phyloP scores from a whole-genome alignment of 2,329 filamentous ascomycete genomes.

The Paecilomyces formosus region DNA sequence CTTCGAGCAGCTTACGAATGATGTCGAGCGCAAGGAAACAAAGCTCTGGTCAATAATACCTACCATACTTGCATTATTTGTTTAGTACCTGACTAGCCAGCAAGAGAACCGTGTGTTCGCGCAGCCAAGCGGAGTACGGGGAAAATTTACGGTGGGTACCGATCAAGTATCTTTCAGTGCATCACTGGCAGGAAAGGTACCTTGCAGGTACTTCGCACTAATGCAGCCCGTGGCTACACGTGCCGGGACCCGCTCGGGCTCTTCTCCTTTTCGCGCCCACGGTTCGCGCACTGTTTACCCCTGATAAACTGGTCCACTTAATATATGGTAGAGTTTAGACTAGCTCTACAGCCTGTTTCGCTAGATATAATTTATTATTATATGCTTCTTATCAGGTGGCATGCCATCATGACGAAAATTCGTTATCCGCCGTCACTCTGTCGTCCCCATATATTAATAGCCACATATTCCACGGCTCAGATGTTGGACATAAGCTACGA shows the following conservation, averaged over 20 bases:
- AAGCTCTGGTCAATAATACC: neutral
- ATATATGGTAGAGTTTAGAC: neutral
- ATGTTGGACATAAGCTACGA: slow-evolving; percentile 18
- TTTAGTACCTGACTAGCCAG: neutral
- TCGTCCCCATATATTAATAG: neutral
- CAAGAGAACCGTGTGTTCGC: neutral
- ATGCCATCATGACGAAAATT: neutral
- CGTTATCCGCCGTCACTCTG: neutral
- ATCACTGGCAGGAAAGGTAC: slow-evolving; percentile 1
- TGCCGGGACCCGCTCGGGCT: neutral
- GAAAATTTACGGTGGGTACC: neutral
- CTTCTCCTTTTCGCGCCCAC: neutral
- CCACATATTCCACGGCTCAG: neutral
- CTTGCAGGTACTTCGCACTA: neutral
- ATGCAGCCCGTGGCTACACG: neutral
- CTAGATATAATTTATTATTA: neutral
- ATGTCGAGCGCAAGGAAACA: neutral
- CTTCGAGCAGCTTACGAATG: neutral
- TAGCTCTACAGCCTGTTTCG: neutral
- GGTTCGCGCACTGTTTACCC: neutral
- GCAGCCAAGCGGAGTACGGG: neutral
- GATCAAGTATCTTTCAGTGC: neutral
- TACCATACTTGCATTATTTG: neutral
- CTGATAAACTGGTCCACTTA: neutral
- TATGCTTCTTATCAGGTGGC: neutral